Evolutionary conservation across 805 yeast species (phyloP).

Genomic region (Hanseniaspora hatyaiensis): DNA sequence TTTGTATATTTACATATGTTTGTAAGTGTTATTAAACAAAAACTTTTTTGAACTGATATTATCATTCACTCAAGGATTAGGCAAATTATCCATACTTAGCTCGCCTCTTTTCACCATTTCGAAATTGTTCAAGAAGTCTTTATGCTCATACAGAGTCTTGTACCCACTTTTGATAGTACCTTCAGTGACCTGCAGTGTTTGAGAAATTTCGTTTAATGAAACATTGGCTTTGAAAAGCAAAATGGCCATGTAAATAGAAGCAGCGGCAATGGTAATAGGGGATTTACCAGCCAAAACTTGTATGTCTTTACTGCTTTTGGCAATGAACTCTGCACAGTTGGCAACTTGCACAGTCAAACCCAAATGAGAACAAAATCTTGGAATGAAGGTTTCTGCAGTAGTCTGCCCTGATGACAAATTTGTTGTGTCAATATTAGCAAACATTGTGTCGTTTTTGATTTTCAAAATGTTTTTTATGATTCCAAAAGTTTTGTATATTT

Average conservation of each 20-base stretch:
- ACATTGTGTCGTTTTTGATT: conserved; percentile 33
- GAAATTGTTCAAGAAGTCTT: conserved; percentile 42
- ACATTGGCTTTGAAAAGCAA: conserved; percentile 71
- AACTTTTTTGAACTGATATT: too few species aligned
- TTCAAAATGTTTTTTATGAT: conserved; percentile 61
- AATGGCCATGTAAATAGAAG: conserved; percentile 88
- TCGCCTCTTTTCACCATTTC: conserved; percentile 15
- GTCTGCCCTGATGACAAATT: conserved; percentile 65
- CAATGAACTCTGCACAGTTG: conserved; percentile 86
- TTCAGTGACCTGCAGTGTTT: conserved; percentile 89
- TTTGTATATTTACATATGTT: too few species aligned
- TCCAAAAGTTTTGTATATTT: conserved; percentile 83
- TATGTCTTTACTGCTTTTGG: conserved; percentile 75
- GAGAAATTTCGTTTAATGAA: conserved; percentile 71
- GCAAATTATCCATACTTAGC: conserved; percentile 1
- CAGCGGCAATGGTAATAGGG: conserved; percentile 95
- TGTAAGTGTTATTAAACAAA: too few species aligned
- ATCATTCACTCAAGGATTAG: conserved; percentile 1
- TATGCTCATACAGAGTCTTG: conserved; percentile 65
- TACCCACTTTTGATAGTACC: conserved; percentile 93
- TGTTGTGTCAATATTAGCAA: conserved; percentile 34
- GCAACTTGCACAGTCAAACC: conserved; percentile 77
- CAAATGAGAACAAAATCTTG: conserved; percentile 90
- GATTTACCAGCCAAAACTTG: conserved; percentile 94
- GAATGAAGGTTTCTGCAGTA: conserved; percentile 84